Conservation (phyloP, 2,329 filamentous ascomycete species). For the Nemania sp. region DNA sequence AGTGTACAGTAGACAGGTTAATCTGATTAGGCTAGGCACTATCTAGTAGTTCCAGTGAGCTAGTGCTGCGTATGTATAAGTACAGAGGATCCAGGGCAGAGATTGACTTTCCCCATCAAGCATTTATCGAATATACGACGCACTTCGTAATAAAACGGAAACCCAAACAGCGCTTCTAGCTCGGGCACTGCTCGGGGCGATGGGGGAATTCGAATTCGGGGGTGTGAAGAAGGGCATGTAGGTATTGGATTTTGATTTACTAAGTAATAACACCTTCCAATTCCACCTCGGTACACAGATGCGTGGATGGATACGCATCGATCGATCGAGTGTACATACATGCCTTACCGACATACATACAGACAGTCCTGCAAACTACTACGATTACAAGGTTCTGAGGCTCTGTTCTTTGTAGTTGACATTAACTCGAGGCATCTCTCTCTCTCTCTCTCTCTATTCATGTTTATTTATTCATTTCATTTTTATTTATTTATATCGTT, state of each 20-base stretch:
- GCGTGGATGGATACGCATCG: background rate
- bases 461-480: too few species aligned
- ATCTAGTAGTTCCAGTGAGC: too few species aligned
- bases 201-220: background rate
- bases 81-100: conserved; percentile 14
- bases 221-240: too few species aligned
- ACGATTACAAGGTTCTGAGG: background rate
- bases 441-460: too few species aligned
- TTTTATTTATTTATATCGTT: too few species aligned
- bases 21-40: too few species aligned
- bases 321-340: background rate
- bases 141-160: conserved; percentile 21
- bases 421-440: too few species aligned
- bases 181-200: too few species aligned
- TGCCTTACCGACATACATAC: background rate
- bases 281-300: background rate
- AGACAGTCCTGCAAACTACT: background rate
- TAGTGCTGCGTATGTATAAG: too few species aligned
- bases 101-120: conserved; percentile 13
- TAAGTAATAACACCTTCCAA: conserved; percentile 1
- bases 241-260: background rate
- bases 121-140: conserved; percentile 25
- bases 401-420: conserved; percentile 3
- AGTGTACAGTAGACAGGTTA: too few species aligned
- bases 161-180: conserved; percentile 7